phyloP scores from a whole-genome alignment of 148 eudicot species.

The Spergularia bocconei region DNA sequence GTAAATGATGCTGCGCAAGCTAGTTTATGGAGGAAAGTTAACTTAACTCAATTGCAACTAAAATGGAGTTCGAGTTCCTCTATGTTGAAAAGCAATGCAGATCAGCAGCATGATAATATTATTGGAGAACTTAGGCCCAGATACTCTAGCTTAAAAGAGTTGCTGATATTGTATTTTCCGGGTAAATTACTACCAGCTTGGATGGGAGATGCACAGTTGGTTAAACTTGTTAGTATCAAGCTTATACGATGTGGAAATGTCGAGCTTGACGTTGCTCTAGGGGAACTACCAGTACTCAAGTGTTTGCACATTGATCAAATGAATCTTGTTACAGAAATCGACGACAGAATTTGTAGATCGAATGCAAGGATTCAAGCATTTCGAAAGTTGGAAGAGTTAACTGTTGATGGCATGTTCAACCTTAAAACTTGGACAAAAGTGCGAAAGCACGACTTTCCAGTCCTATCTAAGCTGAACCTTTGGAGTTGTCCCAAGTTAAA shows the following conservation, averaged over 20 bases:
- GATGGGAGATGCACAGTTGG: neutral
- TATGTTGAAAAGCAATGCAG: neutral
- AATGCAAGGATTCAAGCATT: neutral
- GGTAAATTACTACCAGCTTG: neutral
- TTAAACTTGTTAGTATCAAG: neutral
- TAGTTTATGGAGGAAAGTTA: neutral
- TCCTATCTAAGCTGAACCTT: neutral
- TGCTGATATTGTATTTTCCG: neutral
- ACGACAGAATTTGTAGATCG: too few species aligned
- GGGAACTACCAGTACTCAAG: conserved; percentile 6
- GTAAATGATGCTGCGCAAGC: neutral
- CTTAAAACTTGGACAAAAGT: neutral
- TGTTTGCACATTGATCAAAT: conserved; percentile 1
- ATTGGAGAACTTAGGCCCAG: neutral
- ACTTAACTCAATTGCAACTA: neutral
- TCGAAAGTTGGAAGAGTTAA: neutral
- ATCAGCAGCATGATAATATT: too few species aligned
- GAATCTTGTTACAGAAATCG: neutral
- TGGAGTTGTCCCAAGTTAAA: neutral
- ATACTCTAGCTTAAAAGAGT: neutral
- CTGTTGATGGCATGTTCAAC: neutral
- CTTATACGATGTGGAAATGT: neutral
- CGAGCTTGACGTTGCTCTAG: neutral
- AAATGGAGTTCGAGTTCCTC: neutral
- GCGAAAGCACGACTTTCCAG: neutral